A percentile compares a stretch with the other conserved stretches of the same genome.
phyloP scores from a whole-genome alignment of 2,329 filamentous ascomycete genomes.

The Leptographium lundbergii region DNA sequence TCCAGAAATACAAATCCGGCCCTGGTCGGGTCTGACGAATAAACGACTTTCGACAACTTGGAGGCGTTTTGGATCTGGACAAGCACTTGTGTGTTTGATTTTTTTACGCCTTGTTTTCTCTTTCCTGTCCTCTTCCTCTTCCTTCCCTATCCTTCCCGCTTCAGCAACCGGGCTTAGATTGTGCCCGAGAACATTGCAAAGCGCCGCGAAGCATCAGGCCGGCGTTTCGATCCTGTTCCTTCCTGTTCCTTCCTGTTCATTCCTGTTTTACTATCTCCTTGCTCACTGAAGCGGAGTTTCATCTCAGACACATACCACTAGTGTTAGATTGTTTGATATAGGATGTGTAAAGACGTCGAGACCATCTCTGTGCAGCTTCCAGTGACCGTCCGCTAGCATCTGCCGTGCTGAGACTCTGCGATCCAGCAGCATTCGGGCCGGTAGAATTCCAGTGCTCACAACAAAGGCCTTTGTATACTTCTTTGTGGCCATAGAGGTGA shows the following conservation, averaged over 20 bases:
- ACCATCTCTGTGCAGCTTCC: not conserved
- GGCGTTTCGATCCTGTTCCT: not conserved
- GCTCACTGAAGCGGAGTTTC: not conserved
- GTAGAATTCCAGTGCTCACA: too few species aligned
- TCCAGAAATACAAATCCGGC: slow-evolving; percentile 15
- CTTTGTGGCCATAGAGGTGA: too few species aligned
- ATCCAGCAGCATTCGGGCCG: too few species aligned
- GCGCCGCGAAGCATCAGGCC: not conserved
- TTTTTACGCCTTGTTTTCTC: not conserved
- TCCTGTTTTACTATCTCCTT: not conserved
- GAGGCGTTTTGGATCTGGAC: not conserved
- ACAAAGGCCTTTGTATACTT: too few species aligned
- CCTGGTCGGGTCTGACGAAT: slow-evolving; percentile 3
- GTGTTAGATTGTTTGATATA: not conserved
- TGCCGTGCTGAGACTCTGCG: too few species aligned
- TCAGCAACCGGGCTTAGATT: not conserved
- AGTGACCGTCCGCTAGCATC: too few species aligned
- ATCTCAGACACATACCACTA: not conserved
- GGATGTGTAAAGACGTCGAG: not conserved
- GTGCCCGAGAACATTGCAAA: not conserved
- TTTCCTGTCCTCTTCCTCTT: not conserved
- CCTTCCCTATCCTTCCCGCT: not conserved
- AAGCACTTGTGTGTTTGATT: too few species aligned
- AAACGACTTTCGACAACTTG: not conserved
- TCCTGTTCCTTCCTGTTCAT: not conserved